Evolutionary conservation across 2,329 filamentous ascomycete genomes (phyloP).

Genomic region (Acephala macrosclerotiorum): DNA sequence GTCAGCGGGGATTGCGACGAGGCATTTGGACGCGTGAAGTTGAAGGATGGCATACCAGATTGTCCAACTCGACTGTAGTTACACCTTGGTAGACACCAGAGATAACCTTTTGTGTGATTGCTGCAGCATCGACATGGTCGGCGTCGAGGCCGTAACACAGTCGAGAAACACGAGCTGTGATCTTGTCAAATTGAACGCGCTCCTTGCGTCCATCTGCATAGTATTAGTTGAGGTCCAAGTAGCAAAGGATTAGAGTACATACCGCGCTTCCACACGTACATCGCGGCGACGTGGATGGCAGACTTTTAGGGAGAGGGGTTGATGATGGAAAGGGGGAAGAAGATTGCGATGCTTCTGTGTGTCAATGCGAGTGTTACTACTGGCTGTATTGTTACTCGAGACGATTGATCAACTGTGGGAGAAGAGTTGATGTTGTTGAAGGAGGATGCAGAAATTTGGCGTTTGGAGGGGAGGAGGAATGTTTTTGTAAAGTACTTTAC

Average conservation of each 20-base stretch:
- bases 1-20: conserved; percentile 32
- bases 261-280: conserved; percentile 48
- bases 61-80: conserved; percentile 94
- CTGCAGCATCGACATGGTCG: conserved; percentile 95
- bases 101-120: conserved; percentile 99
- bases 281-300: conserved; percentile 35
- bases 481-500: conserved; percentile 27
- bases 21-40: conserved; percentile 24
- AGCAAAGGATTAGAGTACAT: conserved; percentile 32
- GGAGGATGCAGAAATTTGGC: conserved; percentile 25
- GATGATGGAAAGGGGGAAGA: conserved; percentile 14
- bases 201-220: conserved; percentile 94
- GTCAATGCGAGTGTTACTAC: conserved; percentile 24
- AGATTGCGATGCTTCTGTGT: conserved; percentile 24
- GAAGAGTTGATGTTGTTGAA: conserved; percentile 16
- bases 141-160: conserved; percentile 97
- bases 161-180: conserved; percentile 96
- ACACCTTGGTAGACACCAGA: conserved; percentile 99
- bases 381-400: conserved; percentile 17
- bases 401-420: conserved; percentile 24
- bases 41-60: conserved; percentile 73
- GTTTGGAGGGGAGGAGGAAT: conserved; percentile 26
- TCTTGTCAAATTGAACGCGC: conserved; percentile 99
- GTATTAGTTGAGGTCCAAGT: conserved; percentile 24
- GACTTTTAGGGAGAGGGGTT: conserved; percentile 19